Percentiles rank a stretch among this genome's conserved stretches.
phyloP scores from a whole-genome alignment of 768 basidiomycete species.

The Myochromella boudieri region DNA sequence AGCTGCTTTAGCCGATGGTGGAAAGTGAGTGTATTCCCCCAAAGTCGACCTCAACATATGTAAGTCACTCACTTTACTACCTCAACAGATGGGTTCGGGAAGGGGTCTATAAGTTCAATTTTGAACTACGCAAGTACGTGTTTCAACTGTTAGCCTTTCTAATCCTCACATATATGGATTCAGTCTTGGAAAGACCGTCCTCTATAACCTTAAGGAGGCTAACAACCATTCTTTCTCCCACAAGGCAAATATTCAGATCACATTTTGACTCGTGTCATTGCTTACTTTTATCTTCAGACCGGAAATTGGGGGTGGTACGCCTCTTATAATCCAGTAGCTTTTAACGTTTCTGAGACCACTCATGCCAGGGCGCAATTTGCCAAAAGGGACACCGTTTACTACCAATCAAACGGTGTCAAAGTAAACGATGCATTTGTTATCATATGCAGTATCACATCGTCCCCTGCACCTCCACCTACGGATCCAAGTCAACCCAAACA shows the following conservation, averaged over 20 bases:
- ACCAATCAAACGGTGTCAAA: slow-evolving; percentile 49
- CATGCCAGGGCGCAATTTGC: slow-evolving; percentile 75
- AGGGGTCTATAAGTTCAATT: slow-evolving; percentile 82
- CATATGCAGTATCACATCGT: slow-evolving; percentile 74
- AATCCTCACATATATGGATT: slow-evolving; percentile 11
- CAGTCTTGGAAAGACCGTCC: slow-evolving; percentile 43
- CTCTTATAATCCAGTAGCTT: neutral
- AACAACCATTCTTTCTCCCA: slow-evolving; percentile 80
- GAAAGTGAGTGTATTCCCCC: slow-evolving; percentile 41
- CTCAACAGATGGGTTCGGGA: slow-evolving; percentile 74
- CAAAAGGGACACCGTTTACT: slow-evolving; percentile 69
- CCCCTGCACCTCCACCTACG: slow-evolving; percentile 48
- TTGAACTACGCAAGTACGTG: slow-evolving; percentile 71
- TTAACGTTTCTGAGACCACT: neutral
- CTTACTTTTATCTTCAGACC: slow-evolving; percentile 42
- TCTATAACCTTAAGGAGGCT: slow-evolving; percentile 74
- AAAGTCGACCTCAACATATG: neutral
- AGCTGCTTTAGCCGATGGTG: slow-evolving; percentile 50
- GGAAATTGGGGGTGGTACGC: slow-evolving; percentile 86
- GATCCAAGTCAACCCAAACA: slow-evolving; percentile 45
- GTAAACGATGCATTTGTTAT: slow-evolving; percentile 71
- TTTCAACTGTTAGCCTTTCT: slow-evolving; percentile 15
- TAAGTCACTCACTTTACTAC: neutral
- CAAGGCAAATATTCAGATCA: slow-evolving; percentile 33
- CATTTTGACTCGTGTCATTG: neutral